phyloP scores from a whole-genome alignment of 2,329 filamentous ascomycete species.

The Claviceps paspali region DNA sequence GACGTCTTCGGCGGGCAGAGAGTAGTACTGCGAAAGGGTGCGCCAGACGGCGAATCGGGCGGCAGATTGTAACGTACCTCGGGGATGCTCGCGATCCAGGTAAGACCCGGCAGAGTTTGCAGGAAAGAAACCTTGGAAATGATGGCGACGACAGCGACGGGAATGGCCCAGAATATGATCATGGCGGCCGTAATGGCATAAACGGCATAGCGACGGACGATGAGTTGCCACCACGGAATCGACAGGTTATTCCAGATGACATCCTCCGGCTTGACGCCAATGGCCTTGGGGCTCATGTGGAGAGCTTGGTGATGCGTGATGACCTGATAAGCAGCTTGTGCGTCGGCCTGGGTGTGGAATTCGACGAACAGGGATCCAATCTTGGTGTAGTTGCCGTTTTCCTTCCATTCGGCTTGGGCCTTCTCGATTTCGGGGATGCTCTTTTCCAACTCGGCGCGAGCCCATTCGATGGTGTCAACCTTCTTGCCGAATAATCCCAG shows the following conservation, averaged over 20 bases:
- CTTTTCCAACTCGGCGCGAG: constrained; percentile 39
- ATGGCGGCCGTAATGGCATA: constrained; percentile 52
- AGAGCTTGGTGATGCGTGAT: constrained; percentile 67
- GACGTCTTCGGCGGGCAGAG: no score
- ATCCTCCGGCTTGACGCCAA: constrained; percentile 65
- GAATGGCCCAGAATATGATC: constrained; percentile 74
- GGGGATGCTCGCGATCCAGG: constrained; percentile 61
- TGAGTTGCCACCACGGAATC: constrained; percentile 55
- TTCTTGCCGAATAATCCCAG: constrained; percentile 47
- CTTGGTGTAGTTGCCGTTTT: constrained; percentile 43
- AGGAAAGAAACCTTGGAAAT: constrained; percentile 73
- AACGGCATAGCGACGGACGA: constrained; percentile 51
- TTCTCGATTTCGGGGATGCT: constrained; percentile 51
- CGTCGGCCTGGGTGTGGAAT: constrained; percentile 66
- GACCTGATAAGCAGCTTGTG: constrained; percentile 72
- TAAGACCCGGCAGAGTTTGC: constrained; percentile 49
- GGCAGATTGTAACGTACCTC: constrained; percentile 8
- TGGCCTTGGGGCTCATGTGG: constrained; percentile 73
- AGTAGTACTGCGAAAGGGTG: background rate
- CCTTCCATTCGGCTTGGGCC: constrained; percentile 45
- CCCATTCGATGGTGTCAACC: constrained; percentile 82
- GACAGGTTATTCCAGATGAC: constrained; percentile 73
- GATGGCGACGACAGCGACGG: constrained; percentile 63
- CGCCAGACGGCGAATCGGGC: no score
- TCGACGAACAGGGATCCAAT: constrained; percentile 81